Base-by-base conservation (phyloP, 1,139 yeast species). In the Yamadazyma mexicana region DNA sequence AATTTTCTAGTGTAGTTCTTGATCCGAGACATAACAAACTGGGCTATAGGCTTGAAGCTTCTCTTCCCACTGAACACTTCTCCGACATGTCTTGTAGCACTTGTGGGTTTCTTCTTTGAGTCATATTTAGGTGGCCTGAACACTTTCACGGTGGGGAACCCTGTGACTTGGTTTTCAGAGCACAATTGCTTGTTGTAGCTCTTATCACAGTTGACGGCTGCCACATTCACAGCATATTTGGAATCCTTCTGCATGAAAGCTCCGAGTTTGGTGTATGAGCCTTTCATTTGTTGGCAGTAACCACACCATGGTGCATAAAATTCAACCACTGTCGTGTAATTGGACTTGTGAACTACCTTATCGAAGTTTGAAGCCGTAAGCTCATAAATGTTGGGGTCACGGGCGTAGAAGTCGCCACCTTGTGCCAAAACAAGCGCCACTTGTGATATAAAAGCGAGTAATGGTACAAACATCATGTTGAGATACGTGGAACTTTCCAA, bases 261-360 rank as follows among this genome's bases (percentile, higher is more conserved):
- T 10, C 88, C 95, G 16, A 84, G 78, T 53, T 81, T 83, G 41
- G 70, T 68, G 58, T 71, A 84, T 1, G 78, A 69, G 2, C 78
- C 76, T 46, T 74, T 72, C 44, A 85, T 59, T 44, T 79, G 73
- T 47, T 77, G 72, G 54, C 94, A 85, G 56, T 84, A 80, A 1
- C 91, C 89, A 68, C 98, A 92, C 98, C 98, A 92, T 28, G 98
- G 98, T 4, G 98, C 98, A 59, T 92, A 92, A 58, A 91, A 92
- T 62, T 89, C 91, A 15, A 92, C 94, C 5, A 91, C 67, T 2
- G 96, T 66, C 3, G 95, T 84, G 51, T 87, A 86, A 58, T 88
- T 87, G 6, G 94, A 71, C 29, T 68, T 61, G 35, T 79, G 69
- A 3, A 91, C 80, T 36, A 81, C 83, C 46, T 76, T 74, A 44